Conservation (phyloP, 495 filamentous ascomycete genomes). For the Bombardia bombarda region DNA sequence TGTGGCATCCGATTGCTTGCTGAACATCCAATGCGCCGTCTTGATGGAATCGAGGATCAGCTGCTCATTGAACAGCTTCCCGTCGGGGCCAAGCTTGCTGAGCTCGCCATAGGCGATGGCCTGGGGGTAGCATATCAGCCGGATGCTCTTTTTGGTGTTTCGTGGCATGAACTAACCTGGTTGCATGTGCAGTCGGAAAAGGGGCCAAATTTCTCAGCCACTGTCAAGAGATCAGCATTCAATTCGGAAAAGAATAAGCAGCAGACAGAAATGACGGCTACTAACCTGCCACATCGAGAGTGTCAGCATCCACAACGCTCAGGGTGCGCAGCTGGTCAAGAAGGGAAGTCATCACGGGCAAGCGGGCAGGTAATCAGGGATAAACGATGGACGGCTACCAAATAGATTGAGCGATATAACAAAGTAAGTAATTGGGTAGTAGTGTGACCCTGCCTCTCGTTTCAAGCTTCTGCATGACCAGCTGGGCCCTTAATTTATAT, state of each 20-base stretch:
- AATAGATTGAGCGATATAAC: too few relatives aligned
- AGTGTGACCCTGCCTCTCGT: too few relatives aligned
- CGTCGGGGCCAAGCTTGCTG: conserved; percentile 18
- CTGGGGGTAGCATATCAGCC: conserved; percentile 16
- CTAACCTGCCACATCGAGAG: conserved; percentile 48
- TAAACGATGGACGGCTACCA: too few relatives aligned
- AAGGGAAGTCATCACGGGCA: conserved; percentile 16
- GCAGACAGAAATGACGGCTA: too few relatives aligned
- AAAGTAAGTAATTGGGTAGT: too few relatives aligned
- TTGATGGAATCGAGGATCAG: conserved; percentile 39
- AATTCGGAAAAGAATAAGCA: neutral
- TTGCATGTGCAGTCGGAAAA: conserved; percentile 64
- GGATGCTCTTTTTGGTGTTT: too few relatives aligned
- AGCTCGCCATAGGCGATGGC: conserved; percentile 55
- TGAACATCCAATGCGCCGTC: conserved; percentile 29
- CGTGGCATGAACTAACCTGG: conserved; percentile 34
- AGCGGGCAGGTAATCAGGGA: too few relatives aligned
- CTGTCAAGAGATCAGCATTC: conserved; percentile 22
- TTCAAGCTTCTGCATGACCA: too few relatives aligned
- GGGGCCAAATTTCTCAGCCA: conserved; percentile 47
- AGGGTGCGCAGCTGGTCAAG: conserved; percentile 34
- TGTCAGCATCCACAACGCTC: conserved; percentile 53
- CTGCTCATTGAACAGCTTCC: conserved; percentile 35
- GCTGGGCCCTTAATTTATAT: too few relatives aligned
- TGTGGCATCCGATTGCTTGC: conserved; percentile 30